Base-by-base conservation (phyloP, 495 filamentous ascomycete species). In the Penicillium malachiteum region DNA sequence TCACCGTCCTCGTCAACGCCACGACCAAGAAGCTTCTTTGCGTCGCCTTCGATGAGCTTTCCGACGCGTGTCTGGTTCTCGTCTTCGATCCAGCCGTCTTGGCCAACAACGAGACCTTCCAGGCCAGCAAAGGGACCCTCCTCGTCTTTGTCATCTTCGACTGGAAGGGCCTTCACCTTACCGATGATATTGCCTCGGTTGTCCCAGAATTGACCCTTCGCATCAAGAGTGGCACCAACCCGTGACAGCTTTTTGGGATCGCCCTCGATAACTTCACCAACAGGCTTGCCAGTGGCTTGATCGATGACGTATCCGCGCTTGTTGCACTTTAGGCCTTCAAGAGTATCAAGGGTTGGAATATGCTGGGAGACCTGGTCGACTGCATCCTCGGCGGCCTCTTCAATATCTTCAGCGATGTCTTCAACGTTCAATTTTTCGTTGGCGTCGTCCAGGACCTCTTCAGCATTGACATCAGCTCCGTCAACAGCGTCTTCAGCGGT, bases 1-100 rank as follows among this genome's bases (percentile, higher is more conserved):
- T 88, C 84, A 35, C 84, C 84, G 52, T 87, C 84, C 62, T 86
- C 82, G 37, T 87, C 84, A 18, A 87, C 83, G 16, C 74, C 70
- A 32, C 80, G 78, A 31, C 84, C 84, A 34, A 85, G 73, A 13
- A 87, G 73, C 65, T 85, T 87, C 76, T 84, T 83, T 9, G 81
- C 68, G 48, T 87, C 83, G 17, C 83, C 85, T 61, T 87, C 83
- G 40, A 80, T 69, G 30, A 87, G 69, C 54, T 74, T 59, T 42
- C 84, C 85, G 41, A 87, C 81, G 13, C 73, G 78, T 54, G 78
- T 81, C 43, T 79, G 78, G 56, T 84, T 81, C 54, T 80, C 78
- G 48, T 88, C 85, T 55, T 82, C 77, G 40, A 86, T 75, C 60
- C 69, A 81, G 26, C 84, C 84, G 48, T 81, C 80, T 54, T 83